These are phyloP conservation scores for Uronychia setigera DNA, from an alignment of 73 alveolate species.

Conservation along the genomic window DNA sequence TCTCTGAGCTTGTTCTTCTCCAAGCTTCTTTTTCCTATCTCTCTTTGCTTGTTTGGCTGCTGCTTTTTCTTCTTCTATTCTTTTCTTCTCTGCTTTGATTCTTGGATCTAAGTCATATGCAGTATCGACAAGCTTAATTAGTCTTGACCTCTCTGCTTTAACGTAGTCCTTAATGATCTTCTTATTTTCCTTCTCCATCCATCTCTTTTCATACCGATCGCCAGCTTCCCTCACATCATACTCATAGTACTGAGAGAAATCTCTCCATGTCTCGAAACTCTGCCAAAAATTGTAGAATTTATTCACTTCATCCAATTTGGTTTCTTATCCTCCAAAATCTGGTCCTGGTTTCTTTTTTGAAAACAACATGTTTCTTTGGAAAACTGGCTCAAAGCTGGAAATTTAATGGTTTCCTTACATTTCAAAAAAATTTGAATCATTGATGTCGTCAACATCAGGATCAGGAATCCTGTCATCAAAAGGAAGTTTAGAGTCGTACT, in stretches of 20 bases:
- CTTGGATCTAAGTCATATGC: slow-evolving; percentile 86
- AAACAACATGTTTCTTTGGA: slow-evolving; percentile 74
- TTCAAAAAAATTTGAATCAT: slow-evolving; percentile 64
- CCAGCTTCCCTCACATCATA: slow-evolving; percentile 84
- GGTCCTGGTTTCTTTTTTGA: slow-evolving; percentile 90
- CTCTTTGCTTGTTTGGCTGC: slow-evolving; percentile 26
- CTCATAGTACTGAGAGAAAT: slow-evolving; percentile 84
- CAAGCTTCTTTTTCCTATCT: slow-evolving; percentile 15
- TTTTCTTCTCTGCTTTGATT: slow-evolving; percentile 62
- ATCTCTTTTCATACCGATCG: slow-evolving; percentile 85
- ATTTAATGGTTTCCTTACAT: slow-evolving; percentile 16
- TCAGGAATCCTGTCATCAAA: slow-evolving; percentile 88
- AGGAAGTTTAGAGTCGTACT: slow-evolving; percentile 83
- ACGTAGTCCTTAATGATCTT: slow-evolving; percentile 72
- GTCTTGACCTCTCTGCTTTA: slow-evolving; percentile 81
- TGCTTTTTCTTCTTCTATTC: slow-evolving; percentile 44
- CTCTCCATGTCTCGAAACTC: slow-evolving; percentile 87
- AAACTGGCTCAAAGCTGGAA: slow-evolving; percentile 60
- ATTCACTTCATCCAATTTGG: slow-evolving; percentile 69
- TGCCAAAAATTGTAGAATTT: slow-evolving; percentile 85
- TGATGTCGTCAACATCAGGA: slow-evolving; percentile 51
- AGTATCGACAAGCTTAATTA: slow-evolving; percentile 67
- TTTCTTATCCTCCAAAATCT: slow-evolving; percentile 74
- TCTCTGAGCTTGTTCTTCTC: slow-evolving; percentile 43
- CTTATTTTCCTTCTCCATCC: slow-evolving; percentile 85